A percentile compares a stretch with the other conserved stretches of the same genome.
These are phyloP conservation scores for Fagopyrum esculentum DNA, from an alignment of 148 eudicot genomes.

Conservation along the genomic window DNA sequence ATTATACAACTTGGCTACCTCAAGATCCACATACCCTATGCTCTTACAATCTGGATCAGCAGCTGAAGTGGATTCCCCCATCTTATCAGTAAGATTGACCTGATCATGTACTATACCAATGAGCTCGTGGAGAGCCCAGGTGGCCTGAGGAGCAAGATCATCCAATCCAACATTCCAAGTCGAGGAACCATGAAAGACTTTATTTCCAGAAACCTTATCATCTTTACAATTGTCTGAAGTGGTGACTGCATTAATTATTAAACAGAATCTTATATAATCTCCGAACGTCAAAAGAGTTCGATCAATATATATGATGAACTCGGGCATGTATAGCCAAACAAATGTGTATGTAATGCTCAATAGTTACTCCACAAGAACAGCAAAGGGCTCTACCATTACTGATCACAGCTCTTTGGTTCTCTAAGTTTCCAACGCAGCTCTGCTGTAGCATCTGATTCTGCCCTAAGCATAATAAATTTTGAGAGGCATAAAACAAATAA, in stretches of 20 bases:
- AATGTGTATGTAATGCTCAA: conserved; percentile 2
- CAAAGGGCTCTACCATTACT: conserved; percentile 10
- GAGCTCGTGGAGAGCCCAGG: conserved; percentile 59
- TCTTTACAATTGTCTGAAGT: conserved; percentile 4
- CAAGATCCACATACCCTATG: conserved; percentile 19
- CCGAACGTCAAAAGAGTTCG: not conserved
- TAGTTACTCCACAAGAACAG: not conserved
- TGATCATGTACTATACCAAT: conserved; percentile 67
- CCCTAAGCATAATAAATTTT: conserved; percentile 25
- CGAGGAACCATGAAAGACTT: not conserved
- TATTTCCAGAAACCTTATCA: not conserved
- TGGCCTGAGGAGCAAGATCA: conserved; percentile 51
- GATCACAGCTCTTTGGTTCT: not conserved
- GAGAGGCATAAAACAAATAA: conserved; percentile 4
- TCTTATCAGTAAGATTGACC: conserved; percentile 34
- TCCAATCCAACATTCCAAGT: conserved; percentile 26
- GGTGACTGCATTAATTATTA: not conserved
- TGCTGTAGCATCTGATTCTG: conserved; percentile 62
- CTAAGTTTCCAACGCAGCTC: conserved; percentile 23
- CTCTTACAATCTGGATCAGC: conserved; percentile 29
- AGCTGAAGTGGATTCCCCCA: conserved; percentile 25
- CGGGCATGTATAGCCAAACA: not conserved
- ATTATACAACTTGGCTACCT: conserved; percentile 21
- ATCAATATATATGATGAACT: not conserved
- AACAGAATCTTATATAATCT: not conserved